These are phyloP conservation scores for Kwoniella dendrophila DNA, from an alignment of 768 basidiomycete genomes.

Conservation along the genomic window DNA sequence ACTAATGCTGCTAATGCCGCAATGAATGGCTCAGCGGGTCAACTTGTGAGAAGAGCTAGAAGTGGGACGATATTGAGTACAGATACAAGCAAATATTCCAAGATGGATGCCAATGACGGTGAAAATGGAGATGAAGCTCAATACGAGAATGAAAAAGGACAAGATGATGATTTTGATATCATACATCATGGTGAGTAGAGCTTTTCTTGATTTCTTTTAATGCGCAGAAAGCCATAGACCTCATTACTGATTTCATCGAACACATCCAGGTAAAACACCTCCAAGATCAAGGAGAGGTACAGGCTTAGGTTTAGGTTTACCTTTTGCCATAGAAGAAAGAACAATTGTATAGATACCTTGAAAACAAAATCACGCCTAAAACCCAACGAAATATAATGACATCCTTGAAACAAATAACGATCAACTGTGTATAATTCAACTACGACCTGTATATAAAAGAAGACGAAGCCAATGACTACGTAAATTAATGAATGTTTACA, in stretches of 20 bases:
- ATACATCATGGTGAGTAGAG: conserved; percentile 12
- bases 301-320: not conserved
- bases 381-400: no score
- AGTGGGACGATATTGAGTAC: conserved; percentile 30
- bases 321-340: conserved; percentile 8
- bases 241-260: not conserved
- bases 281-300: conserved; percentile 14
- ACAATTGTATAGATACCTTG: no score
- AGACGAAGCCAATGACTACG: no score
- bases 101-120: conserved; percentile 6
- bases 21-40: no score
- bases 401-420: no score
- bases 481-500: no score
- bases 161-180: conserved; percentile 10
- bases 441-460: no score
- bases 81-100: conserved; percentile 16
- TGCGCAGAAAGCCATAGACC: not conserved
- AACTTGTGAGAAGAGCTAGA: conserved; percentile 21
- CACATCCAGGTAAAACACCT: conserved; percentile 3
- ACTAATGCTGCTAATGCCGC: conserved; percentile 5
- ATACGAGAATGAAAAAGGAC: not conserved
- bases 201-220: not conserved
- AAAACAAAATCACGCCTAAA: no score
- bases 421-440: no score
- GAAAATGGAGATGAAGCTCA: conserved; percentile 1